Conservation (phyloP, 2,329 filamentous ascomycete species). For the Periconia macrospinosa region DNA sequence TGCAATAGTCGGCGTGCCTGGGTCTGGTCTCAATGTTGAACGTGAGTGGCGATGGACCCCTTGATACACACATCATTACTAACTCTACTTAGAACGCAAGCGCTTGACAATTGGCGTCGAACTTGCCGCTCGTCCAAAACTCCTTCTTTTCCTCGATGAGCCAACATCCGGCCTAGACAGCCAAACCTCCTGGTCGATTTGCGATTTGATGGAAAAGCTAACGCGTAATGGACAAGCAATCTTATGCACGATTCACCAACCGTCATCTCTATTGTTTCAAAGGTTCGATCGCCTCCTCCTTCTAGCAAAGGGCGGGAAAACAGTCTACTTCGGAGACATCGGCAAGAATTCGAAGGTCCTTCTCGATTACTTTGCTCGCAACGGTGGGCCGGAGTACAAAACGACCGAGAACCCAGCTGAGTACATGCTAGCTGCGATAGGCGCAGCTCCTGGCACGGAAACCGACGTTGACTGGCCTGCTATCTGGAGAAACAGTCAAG, state of each 20-base stretch:
- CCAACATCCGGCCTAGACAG: slow-evolving; percentile 92
- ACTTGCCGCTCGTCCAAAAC: slow-evolving; percentile 84
- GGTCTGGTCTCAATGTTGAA: slow-evolving; percentile 72
- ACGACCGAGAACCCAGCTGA: slow-evolving; percentile 76
- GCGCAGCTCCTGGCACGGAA: slow-evolving; percentile 53
- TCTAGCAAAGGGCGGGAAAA: slow-evolving; percentile 72
- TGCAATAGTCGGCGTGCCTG: slow-evolving; percentile 85
- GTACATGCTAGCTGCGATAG: slow-evolving; percentile 69
- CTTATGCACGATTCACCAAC: slow-evolving; percentile 94
- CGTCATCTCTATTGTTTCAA: slow-evolving; percentile 90
- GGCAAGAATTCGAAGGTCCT: slow-evolving; percentile 69
- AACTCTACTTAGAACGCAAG: slow-evolving; percentile 53
- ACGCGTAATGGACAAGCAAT: slow-evolving; percentile 81
- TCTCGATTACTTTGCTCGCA: slow-evolving; percentile 74
- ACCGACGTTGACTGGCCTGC: slow-evolving; percentile 56
- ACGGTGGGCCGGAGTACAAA: slow-evolving; percentile 68
- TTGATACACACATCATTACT: background rate
- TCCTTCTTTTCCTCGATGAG: slow-evolving; percentile 91
- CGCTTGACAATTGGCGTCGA: slow-evolving; percentile 93
- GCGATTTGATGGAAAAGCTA: slow-evolving; percentile 84
- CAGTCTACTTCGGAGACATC: slow-evolving; percentile 81
- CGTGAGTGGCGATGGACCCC: slow-evolving; percentile 20
- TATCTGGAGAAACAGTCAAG: slow-evolving; percentile 52
- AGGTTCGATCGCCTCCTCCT: slow-evolving; percentile 83
- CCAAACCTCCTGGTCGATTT: slow-evolving; percentile 91